These are phyloP conservation scores for Schizochytrium sp. DNA, from an alignment of 108 stramenopile species.

Conservation along the genomic window DNA sequence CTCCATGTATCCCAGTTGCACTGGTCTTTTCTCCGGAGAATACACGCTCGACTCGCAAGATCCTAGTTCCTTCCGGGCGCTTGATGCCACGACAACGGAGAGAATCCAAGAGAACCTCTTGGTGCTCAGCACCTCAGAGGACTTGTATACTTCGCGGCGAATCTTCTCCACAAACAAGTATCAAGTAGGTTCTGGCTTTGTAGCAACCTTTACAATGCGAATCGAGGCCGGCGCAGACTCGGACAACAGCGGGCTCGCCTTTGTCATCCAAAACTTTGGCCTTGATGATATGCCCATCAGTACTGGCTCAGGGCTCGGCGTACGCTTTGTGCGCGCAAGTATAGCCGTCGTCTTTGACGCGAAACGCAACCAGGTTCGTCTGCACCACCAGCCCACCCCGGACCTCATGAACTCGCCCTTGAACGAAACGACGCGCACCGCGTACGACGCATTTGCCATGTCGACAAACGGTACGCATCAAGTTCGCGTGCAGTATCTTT, in stretches of 20 bases:
- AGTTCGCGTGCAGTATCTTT: slow-evolving; percentile 9
- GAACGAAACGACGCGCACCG: not conserved
- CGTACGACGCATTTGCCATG: not conserved
- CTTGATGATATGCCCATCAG: not conserved
- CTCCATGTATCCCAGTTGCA: not conserved
- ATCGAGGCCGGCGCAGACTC: not conserved
- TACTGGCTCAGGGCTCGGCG: not conserved
- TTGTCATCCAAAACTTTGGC: not conserved
- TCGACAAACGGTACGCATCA: not conserved
- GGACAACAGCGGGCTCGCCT: not conserved
- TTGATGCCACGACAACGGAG: not conserved
- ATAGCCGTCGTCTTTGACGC: not conserved
- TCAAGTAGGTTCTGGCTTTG: not conserved
- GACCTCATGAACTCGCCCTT: not conserved
- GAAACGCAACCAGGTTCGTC: not conserved
- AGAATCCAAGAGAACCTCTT: not conserved
- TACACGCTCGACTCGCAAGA: not conserved
- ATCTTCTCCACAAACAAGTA: not conserved
- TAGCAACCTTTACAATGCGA: not conserved
- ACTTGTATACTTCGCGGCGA: not conserved
- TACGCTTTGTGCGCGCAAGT: not conserved
- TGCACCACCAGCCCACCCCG: not conserved
- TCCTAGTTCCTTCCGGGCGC: not conserved
- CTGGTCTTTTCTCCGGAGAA: not conserved
- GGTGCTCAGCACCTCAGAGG: not conserved